Evolutionary conservation across 108 stramenopile genomes (phyloP).

Genomic region (Aureococcus anophagefferens): DNA sequence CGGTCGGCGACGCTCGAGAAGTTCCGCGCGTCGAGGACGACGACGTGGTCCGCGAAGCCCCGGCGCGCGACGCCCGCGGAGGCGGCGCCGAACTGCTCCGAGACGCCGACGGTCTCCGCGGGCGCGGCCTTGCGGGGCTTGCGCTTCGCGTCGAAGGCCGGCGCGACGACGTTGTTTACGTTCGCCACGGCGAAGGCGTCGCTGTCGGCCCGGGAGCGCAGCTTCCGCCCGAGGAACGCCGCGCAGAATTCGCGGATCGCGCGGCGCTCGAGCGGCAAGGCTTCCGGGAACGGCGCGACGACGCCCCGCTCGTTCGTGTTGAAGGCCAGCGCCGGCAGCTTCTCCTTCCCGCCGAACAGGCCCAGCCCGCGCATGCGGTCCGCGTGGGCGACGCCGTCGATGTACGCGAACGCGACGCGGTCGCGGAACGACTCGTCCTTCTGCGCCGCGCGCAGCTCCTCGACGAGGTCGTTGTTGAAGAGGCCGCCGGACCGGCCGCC

Average conservation of each 20-base stretch:
- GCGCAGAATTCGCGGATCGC: constrained; percentile 5
- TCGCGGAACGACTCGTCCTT: constrained; percentile 2
- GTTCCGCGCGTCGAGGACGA: not conserved
- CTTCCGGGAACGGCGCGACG: constrained; percentile 10
- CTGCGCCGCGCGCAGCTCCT: not conserved
- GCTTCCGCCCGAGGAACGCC: constrained; percentile 7
- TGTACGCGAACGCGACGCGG: constrained; percentile 11
- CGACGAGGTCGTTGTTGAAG: constrained; percentile 8
- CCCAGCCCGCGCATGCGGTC: constrained; percentile 15
- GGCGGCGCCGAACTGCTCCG: constrained; percentile 11
- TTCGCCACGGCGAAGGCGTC: not conserved
- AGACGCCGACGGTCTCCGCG: constrained; percentile 1
- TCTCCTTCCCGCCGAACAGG: constrained; percentile 2
- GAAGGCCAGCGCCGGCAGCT: constrained; percentile 11
- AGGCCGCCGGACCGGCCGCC: constrained; percentile 10
- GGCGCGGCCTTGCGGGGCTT: not conserved
- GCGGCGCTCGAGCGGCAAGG: constrained; percentile 4
- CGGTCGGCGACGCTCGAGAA: not conserved
- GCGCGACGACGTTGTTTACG: not conserved
- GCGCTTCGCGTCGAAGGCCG: not conserved
- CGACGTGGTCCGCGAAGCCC: not conserved
- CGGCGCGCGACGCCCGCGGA: not conserved
- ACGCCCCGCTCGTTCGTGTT: constrained; percentile 4
- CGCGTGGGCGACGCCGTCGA: constrained; percentile 9
- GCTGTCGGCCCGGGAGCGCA: not conserved